phyloP scores from a whole-genome alignment of 306 rosid genomes.

The Hippophae gyantsensis region DNA sequence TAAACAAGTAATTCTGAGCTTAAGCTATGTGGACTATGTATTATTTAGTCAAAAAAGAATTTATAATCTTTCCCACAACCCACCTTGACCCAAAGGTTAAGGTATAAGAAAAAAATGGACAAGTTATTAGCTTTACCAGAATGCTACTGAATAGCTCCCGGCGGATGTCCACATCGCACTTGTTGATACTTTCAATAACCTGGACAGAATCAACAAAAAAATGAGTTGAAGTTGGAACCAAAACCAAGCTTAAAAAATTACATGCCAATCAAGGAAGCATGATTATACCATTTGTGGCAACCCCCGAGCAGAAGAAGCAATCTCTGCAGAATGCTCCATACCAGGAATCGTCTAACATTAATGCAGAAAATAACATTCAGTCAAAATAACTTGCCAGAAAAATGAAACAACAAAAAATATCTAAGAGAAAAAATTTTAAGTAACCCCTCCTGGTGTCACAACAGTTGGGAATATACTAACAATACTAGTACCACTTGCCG shows the following conservation, averaged over 20 bases:
- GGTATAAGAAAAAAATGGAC: background rate
- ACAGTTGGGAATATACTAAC: too few species aligned
- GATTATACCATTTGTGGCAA: slow-evolving; percentile 82
- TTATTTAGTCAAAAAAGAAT: too few species aligned
- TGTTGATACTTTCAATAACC: slow-evolving; percentile 95
- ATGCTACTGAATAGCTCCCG: slow-evolving; percentile 93
- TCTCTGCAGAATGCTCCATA: slow-evolving; percentile 70
- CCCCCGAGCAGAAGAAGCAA: slow-evolving; percentile 64
- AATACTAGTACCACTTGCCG: too few species aligned
- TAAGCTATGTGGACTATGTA: too few species aligned
- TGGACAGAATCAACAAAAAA: slow-evolving; percentile 24
- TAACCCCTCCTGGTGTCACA: too few species aligned
- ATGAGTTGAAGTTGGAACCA: slow-evolving; percentile 3
- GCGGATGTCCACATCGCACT: slow-evolving; percentile 94
- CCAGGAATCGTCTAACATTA: slow-evolving; percentile 81
- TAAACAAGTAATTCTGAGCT: too few species aligned
- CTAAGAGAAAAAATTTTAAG: too few species aligned
- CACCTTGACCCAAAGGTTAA: too few species aligned
- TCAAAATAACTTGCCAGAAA: background rate
- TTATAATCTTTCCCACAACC: too few species aligned
- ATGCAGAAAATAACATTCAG: slow-evolving; percentile 7
- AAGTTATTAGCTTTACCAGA: slow-evolving; percentile 46
- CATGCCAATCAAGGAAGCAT: slow-evolving; percentile 8
- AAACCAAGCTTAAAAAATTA: background rate
- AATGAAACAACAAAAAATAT: background rate